Evolutionary conservation across 2,329 filamentous ascomycete species (phyloP), one percentile per base, ranked within the genome.

Genomic region (Aspergillus hortae): DNA sequence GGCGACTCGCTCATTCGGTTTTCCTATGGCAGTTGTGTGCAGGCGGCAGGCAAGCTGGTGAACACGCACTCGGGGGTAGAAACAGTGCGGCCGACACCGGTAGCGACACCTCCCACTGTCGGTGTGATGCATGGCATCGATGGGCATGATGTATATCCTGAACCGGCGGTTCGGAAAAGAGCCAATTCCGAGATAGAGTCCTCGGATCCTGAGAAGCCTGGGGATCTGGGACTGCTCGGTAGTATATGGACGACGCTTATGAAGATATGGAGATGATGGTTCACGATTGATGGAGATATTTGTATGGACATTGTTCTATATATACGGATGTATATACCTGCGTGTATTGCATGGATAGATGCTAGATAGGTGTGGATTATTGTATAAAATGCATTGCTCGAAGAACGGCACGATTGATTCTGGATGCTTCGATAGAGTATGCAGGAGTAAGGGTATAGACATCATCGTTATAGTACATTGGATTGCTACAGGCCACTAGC

Each of bases 1-100:
- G 82, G 82, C 4, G 82, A 85, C 62, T 83, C 81, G 2, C 69
- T 85, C 3, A 79, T 85, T 23, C 72, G 82, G 1, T 83, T 83
- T 59, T 80, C 80, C 7, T 80, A 83, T 25, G 82, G 82, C 2
- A 78, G 81, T 4, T 84, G 82, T 57, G 76, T 80, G 6, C 80
- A 80, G 59, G 74, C 78, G 4, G 82, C 81, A 4, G 78, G 80
- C 4, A 77, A 74, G 54, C 74, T 84, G 17, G 72, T 79, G 25
- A 56, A 56, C 3, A 53, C 56, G 6, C 51, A 56, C 43, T 54
- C 58, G 6, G 53, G 59, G 4, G 55, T 61, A 21, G 47, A 57
- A 4, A 56, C 60, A 33, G 44, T 44, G 5, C 43, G 46, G 32
- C 44, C 35, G 11, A 27, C 54, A n/a, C 46, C 12, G 25, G 25